Conservation (phyloP, 495 filamentous ascomycete genomes). For the Schizothecium vesticola region DNA sequence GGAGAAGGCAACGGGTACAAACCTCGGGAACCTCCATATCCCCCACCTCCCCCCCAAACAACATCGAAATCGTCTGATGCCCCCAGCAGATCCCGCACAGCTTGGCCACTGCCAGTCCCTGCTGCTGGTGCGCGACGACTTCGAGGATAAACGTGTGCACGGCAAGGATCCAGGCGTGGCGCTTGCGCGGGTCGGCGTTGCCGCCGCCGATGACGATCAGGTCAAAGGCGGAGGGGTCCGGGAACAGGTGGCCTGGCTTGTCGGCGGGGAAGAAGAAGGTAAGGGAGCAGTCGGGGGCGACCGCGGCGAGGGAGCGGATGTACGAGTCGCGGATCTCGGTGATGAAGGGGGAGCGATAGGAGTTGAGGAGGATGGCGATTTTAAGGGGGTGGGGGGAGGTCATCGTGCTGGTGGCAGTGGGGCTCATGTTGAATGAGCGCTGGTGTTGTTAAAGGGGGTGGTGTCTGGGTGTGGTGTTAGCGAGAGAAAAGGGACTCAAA, state of each 20-base stretch:
- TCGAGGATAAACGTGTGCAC: slow-evolving; percentile 39
- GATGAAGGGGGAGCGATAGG: slow-evolving; percentile 36
- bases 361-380: slow-evolving; percentile 46
- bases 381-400: slow-evolving; percentile 1
- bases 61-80: slow-evolving; percentile 40
- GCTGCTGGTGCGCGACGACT: slow-evolving; percentile 30
- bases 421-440: slow-evolving; percentile 13
- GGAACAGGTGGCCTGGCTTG: slow-evolving; percentile 22
- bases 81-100: slow-evolving; percentile 46
- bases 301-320: slow-evolving; percentile 30
- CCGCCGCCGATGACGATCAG: slow-evolving; percentile 45
- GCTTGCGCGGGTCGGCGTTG: slow-evolving; percentile 42
- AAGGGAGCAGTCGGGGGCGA: slow-evolving; percentile 25
- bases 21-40: slow-evolving; percentile 39
- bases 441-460: background rate
- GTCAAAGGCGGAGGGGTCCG: slow-evolving; percentile 41
- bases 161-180: slow-evolving; percentile 40
- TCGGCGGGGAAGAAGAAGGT: slow-evolving; percentile 42
- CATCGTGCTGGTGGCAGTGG: background rate
- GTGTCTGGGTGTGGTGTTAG: background rate
- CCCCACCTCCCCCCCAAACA: slow-evolving; percentile 39
- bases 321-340: slow-evolving; percentile 38
- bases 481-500: background rate
- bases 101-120: slow-evolving; percentile 27
- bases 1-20: background rate